These are phyloP conservation scores for Bipolaris oryzae DNA, from an alignment of 2,329 filamentous ascomycete species.

Conservation along the genomic window DNA sequence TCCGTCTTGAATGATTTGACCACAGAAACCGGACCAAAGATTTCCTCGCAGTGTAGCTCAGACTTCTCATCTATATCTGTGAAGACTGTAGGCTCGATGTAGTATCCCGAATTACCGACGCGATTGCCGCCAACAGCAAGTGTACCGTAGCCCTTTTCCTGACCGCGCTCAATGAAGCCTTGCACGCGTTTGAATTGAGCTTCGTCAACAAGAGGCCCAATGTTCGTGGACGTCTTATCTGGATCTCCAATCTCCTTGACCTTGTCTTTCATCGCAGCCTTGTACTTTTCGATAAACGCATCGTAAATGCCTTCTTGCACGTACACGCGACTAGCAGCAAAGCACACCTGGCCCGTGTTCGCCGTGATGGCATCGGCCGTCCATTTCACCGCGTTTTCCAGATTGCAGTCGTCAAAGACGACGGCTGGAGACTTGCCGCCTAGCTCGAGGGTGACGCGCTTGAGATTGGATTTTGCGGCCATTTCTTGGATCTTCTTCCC, in stretches of 20 bases:
- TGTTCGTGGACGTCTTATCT: slow-evolving; percentile 33
- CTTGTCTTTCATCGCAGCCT: slow-evolving; percentile 41
- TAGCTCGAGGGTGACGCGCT: slow-evolving; percentile 52
- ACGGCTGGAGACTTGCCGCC: slow-evolving; percentile 54
- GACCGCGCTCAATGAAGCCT: slow-evolving; percentile 45
- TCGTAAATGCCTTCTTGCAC: slow-evolving; percentile 49
- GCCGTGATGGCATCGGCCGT: slow-evolving; percentile 45
- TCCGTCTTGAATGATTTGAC: slow-evolving; percentile 48
- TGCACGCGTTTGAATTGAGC: slow-evolving; percentile 45
- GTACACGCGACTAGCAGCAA: slow-evolving; percentile 47
- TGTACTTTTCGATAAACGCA: slow-evolving; percentile 46
- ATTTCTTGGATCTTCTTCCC: slow-evolving; percentile 51
- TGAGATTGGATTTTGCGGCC: slow-evolving; percentile 51
- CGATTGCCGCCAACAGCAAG: slow-evolving; percentile 44
- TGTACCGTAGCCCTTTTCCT: slow-evolving; percentile 36
- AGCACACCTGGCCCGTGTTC: slow-evolving; percentile 50
- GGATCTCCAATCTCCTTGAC: slow-evolving; percentile 41
- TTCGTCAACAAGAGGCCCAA: slow-evolving; percentile 45
- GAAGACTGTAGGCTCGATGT: slow-evolving; percentile 47
- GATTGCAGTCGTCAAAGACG: slow-evolving; percentile 53
- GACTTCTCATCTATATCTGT: slow-evolving; percentile 42
- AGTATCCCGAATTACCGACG: slow-evolving; percentile 40
- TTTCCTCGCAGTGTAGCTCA: slow-evolving; percentile 47
- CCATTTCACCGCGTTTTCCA: slow-evolving; percentile 51
- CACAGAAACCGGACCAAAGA: slow-evolving; percentile 48